Conservation (phyloP, 2,329 filamentous ascomycete species). For the Neopestalotiopsis sp. region DNA sequence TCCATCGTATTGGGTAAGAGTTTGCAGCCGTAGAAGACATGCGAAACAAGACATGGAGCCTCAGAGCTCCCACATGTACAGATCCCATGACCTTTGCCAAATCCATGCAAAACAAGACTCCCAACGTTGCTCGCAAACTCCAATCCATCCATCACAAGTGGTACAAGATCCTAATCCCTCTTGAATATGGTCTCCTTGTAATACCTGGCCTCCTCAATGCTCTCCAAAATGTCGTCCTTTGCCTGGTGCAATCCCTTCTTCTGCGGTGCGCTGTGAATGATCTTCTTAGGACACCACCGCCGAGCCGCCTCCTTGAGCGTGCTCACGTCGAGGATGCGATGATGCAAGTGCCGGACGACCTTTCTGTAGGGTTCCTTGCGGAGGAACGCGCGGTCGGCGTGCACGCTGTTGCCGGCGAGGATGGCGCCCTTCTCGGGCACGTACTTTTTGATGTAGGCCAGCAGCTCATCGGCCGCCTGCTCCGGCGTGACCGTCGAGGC, state of each 20-base stretch:
- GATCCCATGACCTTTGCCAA: no score
- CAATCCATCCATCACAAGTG: neutral
- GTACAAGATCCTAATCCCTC: conserved; percentile 1
- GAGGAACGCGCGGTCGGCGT: conserved; percentile 87
- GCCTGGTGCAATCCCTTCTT: conserved; percentile 86
- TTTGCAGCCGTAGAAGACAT: neutral
- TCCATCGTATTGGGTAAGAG: neutral
- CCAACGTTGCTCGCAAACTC: no score
- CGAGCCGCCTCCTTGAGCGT: conserved; percentile 87
- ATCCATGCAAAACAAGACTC: no score
- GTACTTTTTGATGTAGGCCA: conserved; percentile 77
- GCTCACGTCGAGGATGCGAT: conserved; percentile 92
- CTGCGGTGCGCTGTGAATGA: conserved; percentile 66
- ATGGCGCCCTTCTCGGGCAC: conserved; percentile 74
- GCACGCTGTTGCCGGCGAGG: conserved; percentile 91
- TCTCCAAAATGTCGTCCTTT: conserved; percentile 89
- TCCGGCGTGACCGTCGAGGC: conserved; percentile 75
- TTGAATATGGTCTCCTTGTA: conserved; percentile 76
- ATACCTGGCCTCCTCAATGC: conserved; percentile 88
- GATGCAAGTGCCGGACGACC: conserved; percentile 80
- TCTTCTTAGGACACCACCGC: conserved; percentile 74
- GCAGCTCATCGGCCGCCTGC: conserved; percentile 73
- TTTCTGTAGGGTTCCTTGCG: conserved; percentile 73
- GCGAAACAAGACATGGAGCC: neutral
- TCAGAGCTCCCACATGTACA: no score